Base-by-base conservation (phyloP, 129 eudicot genomes). In the Flaveria brownii region DNA sequence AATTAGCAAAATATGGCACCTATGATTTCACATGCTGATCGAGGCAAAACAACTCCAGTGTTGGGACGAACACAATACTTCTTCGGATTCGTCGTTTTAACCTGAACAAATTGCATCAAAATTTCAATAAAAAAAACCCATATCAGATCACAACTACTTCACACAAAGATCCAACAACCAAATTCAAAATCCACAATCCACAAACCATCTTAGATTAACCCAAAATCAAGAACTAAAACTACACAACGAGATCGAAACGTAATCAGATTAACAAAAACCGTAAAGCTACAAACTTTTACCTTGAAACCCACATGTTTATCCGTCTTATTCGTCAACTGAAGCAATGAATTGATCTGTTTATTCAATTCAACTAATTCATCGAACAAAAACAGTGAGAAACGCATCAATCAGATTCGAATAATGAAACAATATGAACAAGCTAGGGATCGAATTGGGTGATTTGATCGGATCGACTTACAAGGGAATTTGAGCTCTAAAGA, bases 1-100 rank as follows among this genome's bases (percentile, higher is more conserved):
- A 77, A 72, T 22, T 49, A n/a, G 59, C 57, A 6, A 68, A 41
- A 14, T n/a, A 9, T 11, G 56, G 70, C 80, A 93, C 98, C 98
- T 81, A 82, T 86, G 16, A 93, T 79, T 69, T 93, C 97, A 82
- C 96, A 90, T 71, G 91, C 85, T 39, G 92, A 87, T 78, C 81
- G 84, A 54, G 98, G 97, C 81, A 75, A 71, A 76, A 93, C 96
- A 78, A 93, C 84, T 52, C 98, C 98, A 2, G 96, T 90, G 77
- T 93, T 93, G 0, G 98, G 98, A 72, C 98, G 92, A 64, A 90
- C 98, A 65, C 98, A 90, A 72, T 93, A 93, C 79, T 93, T 93
- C 87, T 93, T 93, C 13, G 98, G 98, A 87, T 93, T 93, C 71
- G 98, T 93, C 6, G 98, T 93, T 76, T 93, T 93, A 66, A 93